Base-by-base conservation (phyloP, 1,284 basidiomycete genomes). In the Irpex sp. region DNA sequence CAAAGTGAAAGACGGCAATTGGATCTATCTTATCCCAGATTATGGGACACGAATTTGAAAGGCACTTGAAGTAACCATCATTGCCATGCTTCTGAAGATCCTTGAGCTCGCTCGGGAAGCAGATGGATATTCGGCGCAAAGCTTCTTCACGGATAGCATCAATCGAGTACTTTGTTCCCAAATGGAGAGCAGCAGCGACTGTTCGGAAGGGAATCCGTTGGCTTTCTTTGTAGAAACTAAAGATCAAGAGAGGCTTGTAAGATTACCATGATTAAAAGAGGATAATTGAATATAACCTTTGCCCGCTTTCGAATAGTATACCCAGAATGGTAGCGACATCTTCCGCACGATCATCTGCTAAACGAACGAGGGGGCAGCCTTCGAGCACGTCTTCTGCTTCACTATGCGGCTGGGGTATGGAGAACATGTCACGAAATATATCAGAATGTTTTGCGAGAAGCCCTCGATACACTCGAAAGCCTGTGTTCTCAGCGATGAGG, bases 381-480 rank as follows among this genome's bases (percentile, higher is more conserved):
- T 61, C 51, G 9, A 55, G 31, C 9, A 34, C 26, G 1, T 55
- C 60, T 11, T 21, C 17, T 21, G 15, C 37, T 40, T 7, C 11
- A 11, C 7, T 9, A 5, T 57, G 19, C 5, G 56, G 61, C 38
- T 62, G 56, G 13, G 56, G 56, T 17, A 57, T 36, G 19, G 56
- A 57, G 51, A 89, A 82, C 62, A 88, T 73, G 62, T 81, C 83
- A 60, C 77, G 78, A 71, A 89, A 89, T 8, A 89, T 78, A 37
- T 87, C 87, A 0, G 87, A 89, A 64, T 88, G 87, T 3, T 86
- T 79, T 60, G 79, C 79, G 17, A 89, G 78, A 65, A 86, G 84
- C 0, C 88, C 86, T 2, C 81, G 79, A 68, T 89, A 86, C 1
- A 89, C 83, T 65, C 85, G 88, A 78, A 89, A 89, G 0, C 79